Base-by-base conservation (phyloP, 768 basidiomycete species). In the Rhizopogon sp. region DNA sequence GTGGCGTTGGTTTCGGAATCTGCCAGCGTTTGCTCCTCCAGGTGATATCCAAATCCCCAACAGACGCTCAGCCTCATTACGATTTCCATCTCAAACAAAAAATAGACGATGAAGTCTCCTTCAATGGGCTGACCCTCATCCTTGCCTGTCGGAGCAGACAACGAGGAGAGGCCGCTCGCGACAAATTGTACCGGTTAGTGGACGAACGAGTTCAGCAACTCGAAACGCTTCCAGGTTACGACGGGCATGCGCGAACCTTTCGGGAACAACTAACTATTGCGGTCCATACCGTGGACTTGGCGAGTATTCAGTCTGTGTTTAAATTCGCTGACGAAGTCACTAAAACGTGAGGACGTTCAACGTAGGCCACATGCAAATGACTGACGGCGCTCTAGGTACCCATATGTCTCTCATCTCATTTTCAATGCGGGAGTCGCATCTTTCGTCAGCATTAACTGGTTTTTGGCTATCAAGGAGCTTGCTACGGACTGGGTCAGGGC, bases 391-490 rank as follows among this genome's bases (percentile, higher is more conserved):
- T 56, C 20, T 54, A 93, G 91, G 57, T 87, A 90, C 60, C 79
- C 86, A 2, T 90, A 93, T 61, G 72, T 94, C 28, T 89, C 92
- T 0, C 90, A 90, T 62, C 69, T 93, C 39, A 80, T 93, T 35
- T 85, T 79, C 66, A 94, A 93, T 58, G 92, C 92, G 11, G 92
- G 92, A 4, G 72, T 86, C 1, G 81, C 80, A 1, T 78, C 78
- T 57, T 87, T 85, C 62, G 66, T 61, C 29, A 69, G 69, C 13
- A 78, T 93, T 35, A 66, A 85, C 62, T 85, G 79, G 79, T 51
- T 68, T 0, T 52, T 57, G 2, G 74, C 74, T 16, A 29, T 83
- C 39, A 67, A 69, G 20, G 82, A 89, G 60, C 53, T 87, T n/a
- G 31, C 77, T 10, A 66, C 63, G 0, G 62, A 75, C 39, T 78